Evolutionary conservation across 2,329 filamentous ascomycete species (phyloP), one percentile per base, ranked within the genome.

Genomic region (Podosphaera fusca): DNA sequence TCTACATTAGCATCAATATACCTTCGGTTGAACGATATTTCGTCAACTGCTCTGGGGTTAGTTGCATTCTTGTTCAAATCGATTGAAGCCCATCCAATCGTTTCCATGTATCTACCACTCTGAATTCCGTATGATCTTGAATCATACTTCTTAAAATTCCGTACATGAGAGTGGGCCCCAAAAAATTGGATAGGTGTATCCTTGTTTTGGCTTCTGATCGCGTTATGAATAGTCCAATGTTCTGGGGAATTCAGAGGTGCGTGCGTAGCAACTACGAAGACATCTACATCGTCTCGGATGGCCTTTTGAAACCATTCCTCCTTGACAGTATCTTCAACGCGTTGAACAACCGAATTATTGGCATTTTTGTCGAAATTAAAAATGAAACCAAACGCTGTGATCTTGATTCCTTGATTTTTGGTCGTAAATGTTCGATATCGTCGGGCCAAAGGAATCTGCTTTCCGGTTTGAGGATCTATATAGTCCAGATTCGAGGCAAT

Each of bases 1-100:
- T 80, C 85, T 0, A 95, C 74, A 63, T 96, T 96, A 70, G 89
- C 95, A 70, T 96, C 90, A 59, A 96, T 90, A 69, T 95, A 96
- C 58, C 83, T 78, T 52, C 90, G 79, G 56, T 77, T 75, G 67
- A 94, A 95, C 1, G 73, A 76, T 50, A 80, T 71, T 3, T 65
- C 33, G 14, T 30, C 9, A 12, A 21, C 21, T 7, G 38, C 38
- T 42, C 38, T 42, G 38, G 38, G 10, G 38, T 42, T 42, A 7
- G 59, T 60, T 35, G 61, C 63, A 14, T 58, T 59, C 29, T 61
- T 61, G 4, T 68, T 63, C 8, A 87, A 87, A 58, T 83, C 76
- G 51, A 95, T 80, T 0, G 88, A 94, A 78, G 92, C 81, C 77
- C 92, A 96, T 1, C 90, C 90, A 55, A 96, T 82, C 0, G 90